Base-by-base conservation (phyloP, 1,284 basidiomycete species). In the Pseudozyma pruni region DNA sequence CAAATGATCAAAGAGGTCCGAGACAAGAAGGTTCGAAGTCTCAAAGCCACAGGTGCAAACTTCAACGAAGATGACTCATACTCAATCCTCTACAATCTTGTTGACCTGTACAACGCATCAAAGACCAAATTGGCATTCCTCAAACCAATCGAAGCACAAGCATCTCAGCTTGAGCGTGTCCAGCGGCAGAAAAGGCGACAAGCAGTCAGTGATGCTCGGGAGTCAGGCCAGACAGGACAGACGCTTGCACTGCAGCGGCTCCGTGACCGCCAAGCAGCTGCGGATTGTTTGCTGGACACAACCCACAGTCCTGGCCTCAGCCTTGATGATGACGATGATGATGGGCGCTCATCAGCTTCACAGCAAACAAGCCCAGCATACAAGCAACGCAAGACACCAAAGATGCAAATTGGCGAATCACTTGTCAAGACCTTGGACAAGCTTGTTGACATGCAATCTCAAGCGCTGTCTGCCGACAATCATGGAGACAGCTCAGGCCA, bases 41-140 rank as follows among this genome's bases (percentile, higher is more conserved):
- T 45, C 11, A 45, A 45, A 23, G 43, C 43, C 20, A 45, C 43
- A 23, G 43, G 43, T 4, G 43, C 43, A n/a, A 45, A 45, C 29
- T 45, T 45, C 22, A 23, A 29, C 13, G 11, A 45, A 34, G 31
- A 45, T 14, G 13, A 45, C 3, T n/a, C 20, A 2, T 45, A 34
- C 22, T n/a, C 29, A 5, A 22, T 17, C 5, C 43, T 45, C 8
- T 45, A 33, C 43, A 45, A 45, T 16, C 19, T 45, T 16, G 43
- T 45, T 9, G 43, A 45, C 20, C 19, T 45, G 2, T 45, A 45
- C 43, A 45, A 45, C 16, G 19, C 43, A 20, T 45, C 31, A 23
- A 9, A 29, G 4, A 9, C 34, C 19, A 45, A 45, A 13, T 8
- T 45, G 8, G 29, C 31, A 3, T 45, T 45, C n/a, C 43, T 45